A percentile compares a stretch with the other conserved stretches of the same genome.
Evolutionary conservation across 2,329 filamentous ascomycete genomes (phyloP).

Genomic region (Tolypocladium capitatum): DNA sequence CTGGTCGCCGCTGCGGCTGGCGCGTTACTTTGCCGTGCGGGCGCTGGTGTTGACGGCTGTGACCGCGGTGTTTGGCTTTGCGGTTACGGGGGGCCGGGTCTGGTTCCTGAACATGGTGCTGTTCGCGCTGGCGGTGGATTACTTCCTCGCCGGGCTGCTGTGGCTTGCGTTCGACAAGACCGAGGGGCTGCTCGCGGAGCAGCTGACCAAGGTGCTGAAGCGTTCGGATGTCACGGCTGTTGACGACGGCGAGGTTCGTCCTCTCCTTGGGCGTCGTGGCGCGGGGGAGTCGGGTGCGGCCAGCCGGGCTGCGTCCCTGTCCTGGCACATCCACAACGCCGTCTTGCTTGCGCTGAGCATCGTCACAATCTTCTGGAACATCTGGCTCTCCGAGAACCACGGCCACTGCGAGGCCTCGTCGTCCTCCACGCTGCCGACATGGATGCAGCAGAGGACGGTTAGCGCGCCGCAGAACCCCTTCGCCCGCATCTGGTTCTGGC

Average conservation of each 20-base stretch:
- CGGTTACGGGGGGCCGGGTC: slow-evolving; percentile 17
- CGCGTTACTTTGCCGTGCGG: slow-evolving; percentile 24
- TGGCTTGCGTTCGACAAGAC: slow-evolving; percentile 24
- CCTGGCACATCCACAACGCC: slow-evolving; percentile 28
- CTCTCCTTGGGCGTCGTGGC: slow-evolving; percentile 12
- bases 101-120: slow-evolving; percentile 31
- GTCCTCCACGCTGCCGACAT: too few species aligned
- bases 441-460: neutral
- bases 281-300: neutral
- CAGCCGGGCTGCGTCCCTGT: slow-evolving; percentile 9
- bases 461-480: slow-evolving; percentile 11
- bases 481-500: slow-evolving; percentile 28
- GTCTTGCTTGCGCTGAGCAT: slow-evolving; percentile 18
- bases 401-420: slow-evolving; percentile 21
- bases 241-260: slow-evolving; percentile 15
- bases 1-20: slow-evolving; percentile 22
- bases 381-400: slow-evolving; percentile 27
- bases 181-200: slow-evolving; percentile 18
- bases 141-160: slow-evolving; percentile 27
- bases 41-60: slow-evolving; percentile 22
- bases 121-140: slow-evolving; percentile 31
- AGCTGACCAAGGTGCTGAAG: slow-evolving; percentile 9
- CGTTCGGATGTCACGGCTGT: slow-evolving; percentile 2
- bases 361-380: slow-evolving; percentile 32
- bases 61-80: slow-evolving; percentile 17